These are phyloP conservation scores for Chamaenerion angustifolium DNA, from an alignment of 345 rosid species.

Conservation along the genomic window DNA sequence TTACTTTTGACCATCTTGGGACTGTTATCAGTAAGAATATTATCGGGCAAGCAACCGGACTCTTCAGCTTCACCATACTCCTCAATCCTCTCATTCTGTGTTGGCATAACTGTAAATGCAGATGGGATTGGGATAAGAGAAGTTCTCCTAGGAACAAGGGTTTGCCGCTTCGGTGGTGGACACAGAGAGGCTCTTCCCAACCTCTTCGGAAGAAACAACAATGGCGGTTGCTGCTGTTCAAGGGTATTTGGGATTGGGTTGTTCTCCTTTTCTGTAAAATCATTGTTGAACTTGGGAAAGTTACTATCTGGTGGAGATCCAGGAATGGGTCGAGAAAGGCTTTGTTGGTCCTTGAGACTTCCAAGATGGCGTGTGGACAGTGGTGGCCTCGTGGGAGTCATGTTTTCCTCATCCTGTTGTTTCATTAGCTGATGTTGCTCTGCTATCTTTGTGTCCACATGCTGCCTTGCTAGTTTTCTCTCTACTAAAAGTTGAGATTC, in stretches of 20 bases:
- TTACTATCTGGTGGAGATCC: conserved; percentile 20
- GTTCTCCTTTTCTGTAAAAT: conserved; percentile 74
- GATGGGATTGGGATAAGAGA: conserved; percentile 58
- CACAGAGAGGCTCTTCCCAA: conserved; percentile 72
- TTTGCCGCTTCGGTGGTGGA: conserved; percentile 19
- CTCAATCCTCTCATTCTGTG: conserved; percentile 17
- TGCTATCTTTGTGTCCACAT: conserved; percentile 78
- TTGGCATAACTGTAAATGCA: conserved; percentile 11
- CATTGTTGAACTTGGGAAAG: conserved; percentile 19
- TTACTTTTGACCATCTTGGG: conserved; percentile 37
- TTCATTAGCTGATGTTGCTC: conserved; percentile 46
- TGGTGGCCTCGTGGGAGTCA: conserved; percentile 32
- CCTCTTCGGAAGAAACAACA: conserved; percentile 31
- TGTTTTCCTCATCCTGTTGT: conserved; percentile 41
- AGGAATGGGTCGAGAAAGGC: conserved; percentile 17
- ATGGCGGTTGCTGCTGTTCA: conserved; percentile 26
- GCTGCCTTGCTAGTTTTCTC: conserved; percentile 91
- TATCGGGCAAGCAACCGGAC: conserved; percentile 23
- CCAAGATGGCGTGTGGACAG: conserved; percentile 33
- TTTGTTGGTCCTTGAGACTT: conserved; percentile 27
- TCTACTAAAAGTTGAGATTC: conserved; percentile 84
- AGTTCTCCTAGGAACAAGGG: conserved; percentile 59
- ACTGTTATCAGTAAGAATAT: conserved; percentile 27
- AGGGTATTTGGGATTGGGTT: conserved; percentile 24
- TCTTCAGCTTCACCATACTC: conserved; percentile 17